Percentiles rank a stretch among this genome's conserved stretches.
Conservation (phyloP, 2,329 filamentous ascomycete genomes). For the Ceratocystis destructans region DNA sequence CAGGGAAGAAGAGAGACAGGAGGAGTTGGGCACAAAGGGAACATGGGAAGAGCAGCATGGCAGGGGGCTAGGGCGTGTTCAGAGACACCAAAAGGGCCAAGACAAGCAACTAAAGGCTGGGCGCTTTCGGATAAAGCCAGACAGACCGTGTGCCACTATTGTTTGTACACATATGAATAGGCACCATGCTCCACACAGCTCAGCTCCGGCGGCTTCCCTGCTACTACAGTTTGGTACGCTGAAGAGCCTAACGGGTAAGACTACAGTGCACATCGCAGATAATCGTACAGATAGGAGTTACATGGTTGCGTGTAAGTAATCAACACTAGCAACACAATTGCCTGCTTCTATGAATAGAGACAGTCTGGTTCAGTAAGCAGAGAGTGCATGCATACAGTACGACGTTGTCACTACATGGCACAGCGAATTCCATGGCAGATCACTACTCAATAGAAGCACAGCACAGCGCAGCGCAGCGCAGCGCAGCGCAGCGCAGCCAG, state of each 20-base stretch:
- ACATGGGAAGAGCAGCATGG: not conserved
- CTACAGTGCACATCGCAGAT: not conserved
- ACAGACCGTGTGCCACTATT: not conserved
- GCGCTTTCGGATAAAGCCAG: not conserved
- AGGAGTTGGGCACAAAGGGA: not conserved
- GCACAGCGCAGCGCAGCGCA: not conserved
- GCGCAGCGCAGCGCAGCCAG: not conserved
- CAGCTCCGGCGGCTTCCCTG: not conserved
- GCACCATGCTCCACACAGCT: not conserved
- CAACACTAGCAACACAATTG: too few species aligned
- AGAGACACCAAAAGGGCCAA: not conserved
- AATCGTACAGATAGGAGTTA: not conserved
- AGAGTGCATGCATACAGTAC: not conserved
- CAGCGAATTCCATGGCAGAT: not conserved
- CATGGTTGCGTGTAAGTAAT: not conserved
- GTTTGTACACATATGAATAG: not conserved
- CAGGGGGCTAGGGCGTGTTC: not conserved
- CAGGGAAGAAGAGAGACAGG: not conserved
- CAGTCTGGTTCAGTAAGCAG: not conserved
- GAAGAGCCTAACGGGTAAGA: not conserved
- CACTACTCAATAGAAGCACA: not conserved
- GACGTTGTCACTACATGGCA: not conserved
- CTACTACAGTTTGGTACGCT: not conserved
- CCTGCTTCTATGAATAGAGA: not conserved
- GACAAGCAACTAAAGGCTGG: not conserved